Percentiles rank a stretch among this genome's conserved stretches.
These are phyloP conservation scores for Ascochyta koolunga DNA, from an alignment of 2,329 filamentous ascomycete genomes.

Conservation along the genomic window DNA sequence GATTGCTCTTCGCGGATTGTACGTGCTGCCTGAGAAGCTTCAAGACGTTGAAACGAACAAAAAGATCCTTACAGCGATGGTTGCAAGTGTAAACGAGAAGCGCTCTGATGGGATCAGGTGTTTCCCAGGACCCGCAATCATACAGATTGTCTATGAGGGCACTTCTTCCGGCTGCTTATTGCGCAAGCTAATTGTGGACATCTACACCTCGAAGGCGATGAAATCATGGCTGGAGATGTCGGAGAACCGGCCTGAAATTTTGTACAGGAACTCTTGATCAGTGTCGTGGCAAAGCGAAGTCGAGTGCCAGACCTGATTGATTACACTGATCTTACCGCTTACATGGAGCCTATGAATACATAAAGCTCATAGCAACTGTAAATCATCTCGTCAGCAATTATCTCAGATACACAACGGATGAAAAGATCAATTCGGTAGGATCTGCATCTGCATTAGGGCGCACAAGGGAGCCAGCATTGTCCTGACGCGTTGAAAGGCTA, in stretches of 20 bases:
- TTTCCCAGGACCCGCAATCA: rapidly evolving
- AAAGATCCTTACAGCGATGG: background rate
- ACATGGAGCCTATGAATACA: background rate
- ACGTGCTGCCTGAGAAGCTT: background rate
- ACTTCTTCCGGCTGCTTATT: background rate
- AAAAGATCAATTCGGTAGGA: too few relatives aligned
- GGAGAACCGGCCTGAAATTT: background rate
- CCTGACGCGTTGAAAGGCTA: too few relatives aligned
- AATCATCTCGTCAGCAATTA: too few relatives aligned
- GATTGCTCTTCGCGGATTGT: background rate
- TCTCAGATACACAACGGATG: too few relatives aligned
- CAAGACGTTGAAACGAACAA: background rate
- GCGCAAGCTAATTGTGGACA: background rate
- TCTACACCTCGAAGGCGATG: background rate
- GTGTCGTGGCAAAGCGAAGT: background rate
- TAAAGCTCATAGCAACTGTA: too few relatives aligned
- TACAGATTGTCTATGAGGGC: background rate
- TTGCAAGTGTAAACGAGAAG: background rate
- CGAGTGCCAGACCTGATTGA: background rate
- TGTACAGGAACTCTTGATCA: background rate
- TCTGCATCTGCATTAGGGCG: too few relatives aligned
- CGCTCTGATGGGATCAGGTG: background rate
- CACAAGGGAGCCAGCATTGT: too few relatives aligned
- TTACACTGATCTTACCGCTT: background rate
- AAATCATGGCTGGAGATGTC: background rate